These are phyloP conservation scores for Puccinia triticina DNA, from an alignment of 1,284 basidiomycete genomes.

Conservation along the genomic window DNA sequence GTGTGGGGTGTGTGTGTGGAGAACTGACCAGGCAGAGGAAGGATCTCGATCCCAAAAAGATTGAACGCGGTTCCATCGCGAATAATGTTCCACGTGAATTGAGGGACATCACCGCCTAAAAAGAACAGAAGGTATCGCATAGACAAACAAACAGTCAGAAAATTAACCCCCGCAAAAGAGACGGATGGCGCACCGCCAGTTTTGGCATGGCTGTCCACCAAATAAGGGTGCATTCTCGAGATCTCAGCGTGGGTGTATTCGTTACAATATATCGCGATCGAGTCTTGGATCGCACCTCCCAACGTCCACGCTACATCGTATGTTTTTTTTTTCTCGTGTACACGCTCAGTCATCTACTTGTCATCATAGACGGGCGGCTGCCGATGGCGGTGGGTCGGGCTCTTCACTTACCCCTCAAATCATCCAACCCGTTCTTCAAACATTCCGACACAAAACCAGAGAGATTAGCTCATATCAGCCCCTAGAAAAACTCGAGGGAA, in stretches of 20 bases:
- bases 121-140: neutral
- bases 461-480: neutral
- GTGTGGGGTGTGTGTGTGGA: too few relatives aligned
- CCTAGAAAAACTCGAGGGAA: neutral
- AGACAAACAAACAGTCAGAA: neutral
- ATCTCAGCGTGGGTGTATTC: constrained; percentile 54
- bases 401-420: constrained; percentile 68
- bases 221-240: constrained; percentile 71
- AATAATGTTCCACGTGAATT: constrained; percentile 78
- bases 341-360: neutral
- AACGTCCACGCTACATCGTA: constrained; percentile 70
- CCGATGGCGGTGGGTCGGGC: too few relatives aligned
- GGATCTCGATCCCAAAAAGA: constrained; percentile 68
- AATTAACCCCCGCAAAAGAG: constrained; percentile 56
- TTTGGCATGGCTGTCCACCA: constrained; percentile 72
- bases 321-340: too few relatives aligned
- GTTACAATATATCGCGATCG: constrained; percentile 74
- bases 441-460: neutral
- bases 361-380: too few relatives aligned
- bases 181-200: constrained; percentile 75
- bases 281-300: constrained; percentile 68
- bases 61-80: constrained; percentile 69
- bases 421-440: constrained; percentile 72
- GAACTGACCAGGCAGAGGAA: constrained; percentile 69
- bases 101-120: constrained; percentile 66